Conservation (phyloP, 805 yeast species). For the Torulaspora delbrueckii region DNA sequence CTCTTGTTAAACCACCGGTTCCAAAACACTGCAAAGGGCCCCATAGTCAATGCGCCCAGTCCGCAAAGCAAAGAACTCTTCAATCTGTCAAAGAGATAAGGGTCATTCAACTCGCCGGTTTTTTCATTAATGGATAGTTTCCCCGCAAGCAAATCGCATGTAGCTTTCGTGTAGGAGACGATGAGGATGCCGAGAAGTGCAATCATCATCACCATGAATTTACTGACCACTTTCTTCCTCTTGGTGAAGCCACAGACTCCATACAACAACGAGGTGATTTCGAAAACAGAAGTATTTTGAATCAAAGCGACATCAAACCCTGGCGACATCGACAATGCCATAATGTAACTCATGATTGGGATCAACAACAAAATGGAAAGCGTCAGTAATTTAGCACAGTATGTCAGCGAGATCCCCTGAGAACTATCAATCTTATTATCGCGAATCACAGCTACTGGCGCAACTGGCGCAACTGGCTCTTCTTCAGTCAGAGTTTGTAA, state of each 20-base stretch:
- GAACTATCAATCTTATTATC: not conserved
- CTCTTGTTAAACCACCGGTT: constrained; percentile 26
- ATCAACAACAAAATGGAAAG: constrained; percentile 21
- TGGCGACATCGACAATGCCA: constrained; percentile 29
- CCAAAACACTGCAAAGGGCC: constrained; percentile 33
- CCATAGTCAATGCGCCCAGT: constrained; percentile 29
- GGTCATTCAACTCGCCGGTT: constrained; percentile 35
- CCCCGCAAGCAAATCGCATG: constrained; percentile 33
- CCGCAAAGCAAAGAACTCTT: constrained; percentile 35
- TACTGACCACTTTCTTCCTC: constrained; percentile 25
- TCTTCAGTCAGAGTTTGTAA: constrained; percentile 4
- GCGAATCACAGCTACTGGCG: not conserved
- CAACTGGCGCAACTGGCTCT: not conserved
- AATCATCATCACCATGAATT: constrained; percentile 28
- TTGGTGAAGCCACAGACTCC: constrained; percentile 30
- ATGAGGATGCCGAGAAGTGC: constrained; percentile 29
- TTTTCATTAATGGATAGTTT: constrained; percentile 30
- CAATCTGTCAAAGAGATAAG: constrained; percentile 34
- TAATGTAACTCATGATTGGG: constrained; percentile 21
- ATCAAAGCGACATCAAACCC: constrained; percentile 33
- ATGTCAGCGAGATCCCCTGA: constrained; percentile 6
- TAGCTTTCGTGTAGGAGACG: constrained; percentile 33
- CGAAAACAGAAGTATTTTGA: constrained; percentile 32
- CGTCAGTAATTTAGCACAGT: constrained; percentile 16
- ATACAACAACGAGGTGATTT: constrained; percentile 31